These are phyloP conservation scores for Spongiforma sp. DNA, from an alignment of 1,284 basidiomycete species.

Conservation along the genomic window DNA sequence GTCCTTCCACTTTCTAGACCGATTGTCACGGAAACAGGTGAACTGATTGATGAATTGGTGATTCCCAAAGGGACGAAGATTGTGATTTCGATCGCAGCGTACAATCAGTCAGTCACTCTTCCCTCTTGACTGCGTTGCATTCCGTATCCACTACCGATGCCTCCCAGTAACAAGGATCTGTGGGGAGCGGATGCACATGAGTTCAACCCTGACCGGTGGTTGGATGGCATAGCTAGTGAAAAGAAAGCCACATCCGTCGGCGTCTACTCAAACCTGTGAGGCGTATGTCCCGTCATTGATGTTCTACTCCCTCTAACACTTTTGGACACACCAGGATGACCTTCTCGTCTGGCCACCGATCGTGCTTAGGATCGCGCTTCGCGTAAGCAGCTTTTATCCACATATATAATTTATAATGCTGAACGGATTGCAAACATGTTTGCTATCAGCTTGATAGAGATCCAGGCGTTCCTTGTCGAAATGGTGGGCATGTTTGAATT, in stretches of 20 bases:
- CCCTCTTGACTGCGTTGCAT: background rate
- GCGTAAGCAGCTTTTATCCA: constrained; percentile 21
- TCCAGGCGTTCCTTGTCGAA: too few species aligned
- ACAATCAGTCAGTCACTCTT: background rate
- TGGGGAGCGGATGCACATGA: background rate
- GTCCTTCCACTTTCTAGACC: constrained; percentile 48
- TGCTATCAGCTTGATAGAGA: too few species aligned
- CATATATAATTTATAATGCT: background rate
- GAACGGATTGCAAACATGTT: constrained; percentile 1
- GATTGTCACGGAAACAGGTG: constrained; percentile 40
- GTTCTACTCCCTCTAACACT: background rate
- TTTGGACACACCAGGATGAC: constrained; percentile 48
- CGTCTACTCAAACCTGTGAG: constrained; percentile 57
- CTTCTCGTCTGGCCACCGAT: constrained; percentile 48
- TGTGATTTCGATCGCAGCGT: constrained; percentile 34
- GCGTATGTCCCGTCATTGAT: background rate
- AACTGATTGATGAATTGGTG: constrained; percentile 39
- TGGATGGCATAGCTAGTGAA: constrained; percentile 29
- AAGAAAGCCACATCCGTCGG: constrained; percentile 48
- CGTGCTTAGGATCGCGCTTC: constrained; percentile 58
- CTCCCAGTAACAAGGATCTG: background rate
- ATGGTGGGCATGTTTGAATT: constrained; percentile 55
- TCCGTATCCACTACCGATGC: background rate
- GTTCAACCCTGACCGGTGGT: background rate
- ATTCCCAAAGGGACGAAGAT: constrained; percentile 43